Base-by-base conservation (phyloP, 2,329 filamentous ascomycete species). In the Sodiomyces alkalinus region DNA sequence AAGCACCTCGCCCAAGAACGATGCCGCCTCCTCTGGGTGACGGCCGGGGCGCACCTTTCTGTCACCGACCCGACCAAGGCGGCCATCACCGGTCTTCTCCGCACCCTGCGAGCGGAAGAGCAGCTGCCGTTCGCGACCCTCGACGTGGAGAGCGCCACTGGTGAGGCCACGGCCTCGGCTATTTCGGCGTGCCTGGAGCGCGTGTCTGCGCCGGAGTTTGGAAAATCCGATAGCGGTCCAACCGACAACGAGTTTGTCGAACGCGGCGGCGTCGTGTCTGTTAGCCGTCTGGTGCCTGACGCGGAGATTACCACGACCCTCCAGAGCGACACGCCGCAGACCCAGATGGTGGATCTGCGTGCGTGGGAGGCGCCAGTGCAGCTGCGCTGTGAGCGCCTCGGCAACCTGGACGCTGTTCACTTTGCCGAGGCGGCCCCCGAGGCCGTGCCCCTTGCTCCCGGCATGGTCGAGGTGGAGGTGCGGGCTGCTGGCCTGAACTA, bases 201-300 rank as follows among this genome's bases (percentile, higher is more conserved):
- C 13, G n/a, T n/a, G n/a, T n/a, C n/a, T n/a, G 20, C 13, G 16
- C 26, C 18, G 17, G 25, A 23, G 17, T n/a, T 14, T 12, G 7
- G 19, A 3, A n/a, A n/a, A n/a, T n/a, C n/a, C n/a, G n/a, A n/a
- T n/a, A n/a, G n/a, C n/a, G n/a, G n/a, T n/a, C n/a, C n/a, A n/a
- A n/a, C n/a, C n/a, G 46, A 49, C 4, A 39, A 29, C 8, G 43
- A 48, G 29, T 49, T 42, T 18, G 32, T 34, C 19, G 44, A 47
- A 29, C 35, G 43, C 3, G 29, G 40, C 15, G 46, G 45, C 7
- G 22, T 43, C 2, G 7, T 50, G 3, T 30, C 34, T 19, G 23
- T 46, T 12, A 37, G 33, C 22, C 34, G 45, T 6, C 18, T 49
- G 12, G n/a, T 43, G 3, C 38, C 41, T 8, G 42, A 48, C 17